Evolutionary conservation across 2,329 filamentous ascomycete genomes (phyloP).

Genomic region (Samsoniella hepiali): DNA sequence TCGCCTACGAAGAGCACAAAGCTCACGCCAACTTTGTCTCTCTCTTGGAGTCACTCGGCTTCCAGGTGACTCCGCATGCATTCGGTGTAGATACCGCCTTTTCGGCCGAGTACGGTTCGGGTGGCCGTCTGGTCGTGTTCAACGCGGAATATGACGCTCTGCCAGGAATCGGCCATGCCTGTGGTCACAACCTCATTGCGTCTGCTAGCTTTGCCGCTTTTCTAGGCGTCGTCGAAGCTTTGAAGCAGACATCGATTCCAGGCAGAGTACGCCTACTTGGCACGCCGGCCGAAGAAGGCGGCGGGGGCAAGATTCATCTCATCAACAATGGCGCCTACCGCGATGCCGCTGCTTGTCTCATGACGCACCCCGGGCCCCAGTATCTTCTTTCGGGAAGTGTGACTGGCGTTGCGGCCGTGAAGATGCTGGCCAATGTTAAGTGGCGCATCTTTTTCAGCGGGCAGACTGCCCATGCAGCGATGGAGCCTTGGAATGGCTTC

Average conservation of each 20-base stretch:
- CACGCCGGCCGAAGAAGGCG: conserved; percentile 41
- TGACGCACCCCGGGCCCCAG: conserved; percentile 24
- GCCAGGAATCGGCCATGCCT: conserved; percentile 36
- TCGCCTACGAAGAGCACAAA: conserved; percentile 29
- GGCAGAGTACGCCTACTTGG: conserved; percentile 39
- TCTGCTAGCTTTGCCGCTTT: conserved; percentile 33
- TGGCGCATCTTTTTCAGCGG: conserved; percentile 38
- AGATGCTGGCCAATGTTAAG: conserved; percentile 30
- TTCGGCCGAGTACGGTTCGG: conserved; percentile 28
- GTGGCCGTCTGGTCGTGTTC: conserved; percentile 33
- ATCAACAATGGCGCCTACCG: conserved; percentile 30
- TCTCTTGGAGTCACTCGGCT: conserved; percentile 24
- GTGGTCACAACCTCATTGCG: conserved; percentile 31
- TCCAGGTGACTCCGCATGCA: conserved; percentile 29
- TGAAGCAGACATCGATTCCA: conserved; percentile 27
- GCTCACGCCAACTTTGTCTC: conserved; percentile 28
- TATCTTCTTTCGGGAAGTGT: conserved; percentile 19
- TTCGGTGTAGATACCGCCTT: conserved; percentile 35
- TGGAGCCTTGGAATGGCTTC: conserved; percentile 47
- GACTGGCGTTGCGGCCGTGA: conserved; percentile 27
- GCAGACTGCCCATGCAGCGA: conserved; percentile 44
- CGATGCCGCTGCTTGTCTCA: conserved; percentile 26
- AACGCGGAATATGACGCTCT: conserved; percentile 35
- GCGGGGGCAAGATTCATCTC: conserved; percentile 42
- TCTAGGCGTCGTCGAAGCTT: conserved; percentile 29